Evolutionary conservation across 2,329 filamentous ascomycete genomes (phyloP), one percentile per base, ranked within the genome.

Genomic region (Cercospora nicotianae): DNA sequence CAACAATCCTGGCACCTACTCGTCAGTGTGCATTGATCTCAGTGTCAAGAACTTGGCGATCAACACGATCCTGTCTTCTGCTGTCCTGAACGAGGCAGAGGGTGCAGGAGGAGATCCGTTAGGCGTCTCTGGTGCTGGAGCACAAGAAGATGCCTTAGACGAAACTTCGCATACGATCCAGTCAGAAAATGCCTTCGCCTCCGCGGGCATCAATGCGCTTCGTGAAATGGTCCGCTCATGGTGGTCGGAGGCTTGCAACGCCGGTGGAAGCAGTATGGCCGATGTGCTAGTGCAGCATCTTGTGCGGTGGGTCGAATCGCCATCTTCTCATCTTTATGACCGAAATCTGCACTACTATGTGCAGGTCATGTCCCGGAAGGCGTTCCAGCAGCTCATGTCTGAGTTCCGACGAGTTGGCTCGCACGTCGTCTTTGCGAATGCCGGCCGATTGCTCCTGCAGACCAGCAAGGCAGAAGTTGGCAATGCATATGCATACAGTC

Each of bases 141-240:
- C 86, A 10, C 80, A 84, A 0, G 88, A 90, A 66, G 86, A 89
- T 30, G 84, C 82, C 0, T 78, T 84, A 1, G 85, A 85, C 9
- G 88, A 90, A 66, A 90, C 89, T 0, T 83, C 86, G 0, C 90
- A 90, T 68, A 86, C 90, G 18, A 87, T 96, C 6, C 91, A 92
- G 69, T 92, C 93, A 0, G 93, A 97, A 70, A 95, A 91, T 68
- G 92, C 94, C 0, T 99, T 99, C 77, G 90, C 94, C n/a, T 91
- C 93, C 60, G 93, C 94, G 3, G 92, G 93, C 64, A 91, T 98
- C 4, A 87, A 90, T 6, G 95, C 99, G 0, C 85, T 99, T 3
- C 90, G 95, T 13, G 96, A 98, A 75, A 97, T 99, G 94, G 95
- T 99, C 73, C 97, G 97, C 79, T 88, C 92, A 2, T 99, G 96